Evolutionary conservation across 2,329 filamentous ascomycete genomes (phyloP), one percentile per base, ranked within the genome.

Genomic region (Arthrobotrys entomopaga): DNA sequence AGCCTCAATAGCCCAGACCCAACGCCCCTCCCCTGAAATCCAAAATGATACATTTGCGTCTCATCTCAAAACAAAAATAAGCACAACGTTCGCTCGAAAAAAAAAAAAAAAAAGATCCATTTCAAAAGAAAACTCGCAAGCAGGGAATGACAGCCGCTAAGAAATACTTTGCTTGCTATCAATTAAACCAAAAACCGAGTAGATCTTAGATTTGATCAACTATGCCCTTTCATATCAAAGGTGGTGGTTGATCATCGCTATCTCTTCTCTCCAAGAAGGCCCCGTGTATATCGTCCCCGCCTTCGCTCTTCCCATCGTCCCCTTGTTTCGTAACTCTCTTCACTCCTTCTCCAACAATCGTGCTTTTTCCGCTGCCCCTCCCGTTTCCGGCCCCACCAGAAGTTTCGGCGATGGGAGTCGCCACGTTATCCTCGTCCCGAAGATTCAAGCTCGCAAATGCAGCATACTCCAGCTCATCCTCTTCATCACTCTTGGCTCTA

Each of bases 381-480:
- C 66, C 59, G 26, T 20, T 40, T 20, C 50, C 66, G 15, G 11
- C n/a, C 26, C 48, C 57, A 48, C 50, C 53, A 19, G 48, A 34
- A 6, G 22, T 46, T 24, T 16, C 34, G 15, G 29, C 50, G 15
- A 29, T 60, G 29, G 43, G 46, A 26, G 46, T 54, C 10, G 43
- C 13, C 8, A 38, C 38, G 3, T 38, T 29, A 19, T 29, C 42
- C 4, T 48, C 48, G n/a, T 65, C 64, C 7, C 16, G 40, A 22
- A 67, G 22, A 56, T 65, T 69, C 26, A 69, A 42, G 16, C 64
- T 67, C 1, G 71, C 71, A 63, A 75, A 75, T 1, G 71, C 71
- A 2, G 71, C 71, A 22, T 75, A 75, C 48, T 75, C 71, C 24
- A 75, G 20, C 40, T 75, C 71, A 43, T 75, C 71, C 20, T 73